A percentile compares a stretch with the other conserved stretches of the same genome.
Evolutionary conservation across 495 filamentous ascomycete species (phyloP).

Genomic region (Cercophora scortea): DNA sequence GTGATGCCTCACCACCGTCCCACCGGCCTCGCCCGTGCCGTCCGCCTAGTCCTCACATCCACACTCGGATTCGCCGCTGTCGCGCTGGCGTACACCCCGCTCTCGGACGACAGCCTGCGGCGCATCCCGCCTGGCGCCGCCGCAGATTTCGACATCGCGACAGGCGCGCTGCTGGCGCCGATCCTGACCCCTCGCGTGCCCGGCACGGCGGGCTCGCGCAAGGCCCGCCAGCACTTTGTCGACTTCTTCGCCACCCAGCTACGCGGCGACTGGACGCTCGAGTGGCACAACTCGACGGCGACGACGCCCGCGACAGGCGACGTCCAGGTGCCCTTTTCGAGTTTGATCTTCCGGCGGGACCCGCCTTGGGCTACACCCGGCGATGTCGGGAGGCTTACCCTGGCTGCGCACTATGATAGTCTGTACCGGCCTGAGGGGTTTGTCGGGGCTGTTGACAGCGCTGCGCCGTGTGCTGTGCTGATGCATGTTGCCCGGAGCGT

Average conservation of each 20-base stretch:
- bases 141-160: constrained; percentile 78
- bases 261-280: constrained; percentile 63
- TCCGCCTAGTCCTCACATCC: no score
- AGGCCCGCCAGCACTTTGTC: constrained; percentile 73
- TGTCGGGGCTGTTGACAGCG: constrained; percentile 89
- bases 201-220: constrained; percentile 67
- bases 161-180: constrained; percentile 69
- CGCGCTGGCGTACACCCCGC: constrained; percentile 55
- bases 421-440: constrained; percentile 78
- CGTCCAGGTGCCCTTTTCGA: constrained; percentile 70
- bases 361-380: constrained; percentile 70
- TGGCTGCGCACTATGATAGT: constrained; percentile 93
- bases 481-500: constrained; percentile 77
- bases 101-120: constrained; percentile 65
- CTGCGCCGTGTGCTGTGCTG: constrained; percentile 86
- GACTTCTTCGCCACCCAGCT: constrained; percentile 68
- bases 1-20: no score
- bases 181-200: constrained; percentile 88
- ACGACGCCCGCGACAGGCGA: constrained; percentile 66
- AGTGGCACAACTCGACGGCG: constrained; percentile 79
- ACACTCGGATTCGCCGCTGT: constrained; percentile 4
- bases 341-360: constrained; percentile 82
- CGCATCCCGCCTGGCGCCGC: constrained; percentile 57
- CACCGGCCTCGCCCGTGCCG: no score
- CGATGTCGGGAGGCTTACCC: constrained; percentile 69